Percentiles rank a stretch among this genome's conserved stretches.
Conservation (phyloP, 331 rosid species). For the Cucumis variabilis region DNA sequence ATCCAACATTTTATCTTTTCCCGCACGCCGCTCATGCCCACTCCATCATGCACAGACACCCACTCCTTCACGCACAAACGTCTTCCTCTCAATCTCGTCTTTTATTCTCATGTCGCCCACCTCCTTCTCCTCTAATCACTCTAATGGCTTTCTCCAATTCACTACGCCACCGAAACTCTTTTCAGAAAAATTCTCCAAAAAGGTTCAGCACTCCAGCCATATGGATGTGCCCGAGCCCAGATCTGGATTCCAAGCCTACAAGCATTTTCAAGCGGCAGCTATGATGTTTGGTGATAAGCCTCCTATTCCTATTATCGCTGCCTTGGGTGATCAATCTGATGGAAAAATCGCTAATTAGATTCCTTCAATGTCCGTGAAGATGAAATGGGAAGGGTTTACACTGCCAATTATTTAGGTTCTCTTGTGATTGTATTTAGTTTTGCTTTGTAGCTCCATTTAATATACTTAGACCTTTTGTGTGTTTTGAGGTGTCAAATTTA, state of each 20-base stretch:
- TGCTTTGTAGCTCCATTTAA: no score
- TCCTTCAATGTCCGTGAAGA: constrained; percentile 93
- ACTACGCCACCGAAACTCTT: constrained; percentile 63
- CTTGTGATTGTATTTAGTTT: neutral
- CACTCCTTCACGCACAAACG: no score
- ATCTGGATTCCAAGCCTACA: constrained; percentile 90
- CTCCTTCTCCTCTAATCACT: neutral
- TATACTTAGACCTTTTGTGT: no score
- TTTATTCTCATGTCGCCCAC: no score
- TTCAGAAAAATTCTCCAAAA: constrained; percentile 52
- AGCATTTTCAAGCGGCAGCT: constrained; percentile 88
- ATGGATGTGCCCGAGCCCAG: constrained; percentile 45
- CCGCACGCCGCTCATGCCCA: no score
- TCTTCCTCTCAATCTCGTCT: no score
- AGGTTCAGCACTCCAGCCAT: constrained; percentile 27
- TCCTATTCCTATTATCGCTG: constrained; percentile 91
- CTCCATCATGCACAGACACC: no score
- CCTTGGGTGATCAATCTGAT: constrained; percentile 88
- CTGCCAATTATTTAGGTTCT: constrained; percentile 80
- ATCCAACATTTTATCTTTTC: no score
- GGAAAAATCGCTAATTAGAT: constrained; percentile 88
- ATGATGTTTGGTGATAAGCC: constrained; percentile 92
- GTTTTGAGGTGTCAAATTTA: no score
- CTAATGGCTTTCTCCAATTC: constrained; percentile 54
- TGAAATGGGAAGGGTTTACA: constrained; percentile 96